phyloP scores from a whole-genome alignment of 2,329 filamentous ascomycete species.

The Diplodia scrobiculata region DNA sequence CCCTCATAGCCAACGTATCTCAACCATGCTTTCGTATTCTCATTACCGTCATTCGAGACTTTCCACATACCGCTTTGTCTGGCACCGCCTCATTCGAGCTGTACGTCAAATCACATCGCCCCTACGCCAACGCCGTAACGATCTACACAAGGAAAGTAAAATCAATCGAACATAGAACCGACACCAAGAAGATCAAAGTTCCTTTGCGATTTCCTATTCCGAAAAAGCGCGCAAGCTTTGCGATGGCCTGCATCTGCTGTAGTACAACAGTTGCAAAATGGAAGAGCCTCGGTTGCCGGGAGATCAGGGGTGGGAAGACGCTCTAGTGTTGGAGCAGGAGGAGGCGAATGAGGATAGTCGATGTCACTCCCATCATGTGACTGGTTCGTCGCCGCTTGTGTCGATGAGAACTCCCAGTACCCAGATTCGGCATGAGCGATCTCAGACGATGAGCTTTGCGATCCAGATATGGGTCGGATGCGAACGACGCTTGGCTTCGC shows the following conservation, averaged over 20 bases:
- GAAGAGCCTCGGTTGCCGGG: conserved; percentile 34
- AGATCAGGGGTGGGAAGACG: conserved; percentile 43
- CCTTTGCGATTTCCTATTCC: conserved; percentile 22
- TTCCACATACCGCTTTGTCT: not conserved
- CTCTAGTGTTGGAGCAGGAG: conserved; percentile 38
- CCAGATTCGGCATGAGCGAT: not conserved
- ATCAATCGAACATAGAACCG: conserved; percentile 12
- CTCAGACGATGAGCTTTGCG: not conserved
- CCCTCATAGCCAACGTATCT: not conserved
- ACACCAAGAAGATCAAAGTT: conserved; percentile 6
- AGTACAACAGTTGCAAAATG: conserved; percentile 42
- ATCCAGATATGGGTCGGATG: not conserved
- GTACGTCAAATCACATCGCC: not conserved
- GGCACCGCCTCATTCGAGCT: not conserved
- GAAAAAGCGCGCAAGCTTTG: conserved; percentile 35
- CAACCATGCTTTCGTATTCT: not conserved
- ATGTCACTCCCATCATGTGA: not conserved
- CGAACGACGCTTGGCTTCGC: not conserved
- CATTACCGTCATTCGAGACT: not conserved
- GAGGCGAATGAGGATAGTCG: conserved; percentile 26
- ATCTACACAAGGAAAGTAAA: conserved; percentile 2
- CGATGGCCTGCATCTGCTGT: conserved; percentile 18
- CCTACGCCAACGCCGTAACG: conserved; percentile 21
- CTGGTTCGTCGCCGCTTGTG: not conserved
- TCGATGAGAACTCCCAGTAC: not conserved